These are phyloP conservation scores for Auriscalpium orientale DNA, from an alignment of 768 basidiomycete species.

Conservation along the genomic window DNA sequence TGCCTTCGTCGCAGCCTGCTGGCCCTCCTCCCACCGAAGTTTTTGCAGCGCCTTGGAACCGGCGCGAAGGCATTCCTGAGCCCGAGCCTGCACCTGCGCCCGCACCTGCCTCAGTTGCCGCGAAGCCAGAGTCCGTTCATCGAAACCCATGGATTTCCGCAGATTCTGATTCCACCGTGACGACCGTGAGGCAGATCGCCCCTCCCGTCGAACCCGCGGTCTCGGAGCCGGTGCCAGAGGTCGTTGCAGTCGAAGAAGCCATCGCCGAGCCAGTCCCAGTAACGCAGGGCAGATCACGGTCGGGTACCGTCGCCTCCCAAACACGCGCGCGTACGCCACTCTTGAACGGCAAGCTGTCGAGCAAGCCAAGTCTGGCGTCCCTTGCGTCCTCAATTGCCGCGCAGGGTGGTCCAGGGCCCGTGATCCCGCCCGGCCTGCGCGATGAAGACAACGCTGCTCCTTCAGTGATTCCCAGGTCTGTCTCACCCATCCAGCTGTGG, in stretches of 20 bases:
- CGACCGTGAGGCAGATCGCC: neutral
- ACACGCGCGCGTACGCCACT: conserved; percentile 9
- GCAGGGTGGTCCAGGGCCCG: neutral
- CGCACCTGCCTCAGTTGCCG: conserved; percentile 9
- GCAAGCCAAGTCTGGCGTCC: conserved; percentile 10
- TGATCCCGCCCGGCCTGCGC: neutral
- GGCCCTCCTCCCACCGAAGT: neutral
- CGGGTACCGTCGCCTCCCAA: conserved; percentile 14
- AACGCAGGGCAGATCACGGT: conserved; percentile 3
- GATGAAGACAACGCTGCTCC: too few relatives aligned
- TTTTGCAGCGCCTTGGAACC: neutral
- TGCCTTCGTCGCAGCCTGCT: neutral
- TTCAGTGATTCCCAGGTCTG: too few relatives aligned
- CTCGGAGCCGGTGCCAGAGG: neutral
- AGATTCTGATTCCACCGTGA: neutral
- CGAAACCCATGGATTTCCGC: neutral
- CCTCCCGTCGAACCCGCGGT: neutral
- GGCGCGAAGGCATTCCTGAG: neutral
- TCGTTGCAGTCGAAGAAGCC: neutral
- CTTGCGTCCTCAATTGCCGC: conserved; percentile 5
- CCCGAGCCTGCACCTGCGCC: conserved; percentile 11
- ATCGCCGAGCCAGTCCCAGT: neutral
- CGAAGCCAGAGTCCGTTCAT: neutral
- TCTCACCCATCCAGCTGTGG: too few relatives aligned
- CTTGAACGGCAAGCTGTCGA: conserved; percentile 5